Conservation (phyloP, 192 early-diverging fungal species). For the Coemansia sp. region DNA sequence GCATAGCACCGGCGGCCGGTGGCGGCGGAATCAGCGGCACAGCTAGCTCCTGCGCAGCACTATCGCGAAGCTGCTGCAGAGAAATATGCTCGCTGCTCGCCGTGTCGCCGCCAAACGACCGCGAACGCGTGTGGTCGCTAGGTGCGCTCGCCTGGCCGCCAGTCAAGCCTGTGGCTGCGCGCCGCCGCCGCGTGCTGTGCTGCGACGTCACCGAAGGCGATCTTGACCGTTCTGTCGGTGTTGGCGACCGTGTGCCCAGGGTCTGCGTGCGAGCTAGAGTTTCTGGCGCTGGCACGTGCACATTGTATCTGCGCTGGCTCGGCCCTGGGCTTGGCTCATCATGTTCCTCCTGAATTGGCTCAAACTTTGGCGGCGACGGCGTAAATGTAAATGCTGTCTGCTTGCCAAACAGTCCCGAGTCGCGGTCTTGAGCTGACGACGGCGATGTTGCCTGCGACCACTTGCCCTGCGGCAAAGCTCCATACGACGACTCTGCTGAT, state of each 20-base stretch:
- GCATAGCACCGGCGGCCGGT: slow-evolving; percentile 18
- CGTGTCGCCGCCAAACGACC: slow-evolving; percentile 42
- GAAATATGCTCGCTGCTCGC: slow-evolving; percentile 29
- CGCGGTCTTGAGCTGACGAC: slow-evolving; percentile 28
- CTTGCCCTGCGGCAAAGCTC: slow-evolving; percentile 37
- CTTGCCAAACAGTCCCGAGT: slow-evolving; percentile 50
- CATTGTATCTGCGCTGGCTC: slow-evolving; percentile 21
- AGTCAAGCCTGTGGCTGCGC: slow-evolving; percentile 24
- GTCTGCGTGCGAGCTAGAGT: slow-evolving; percentile 47
- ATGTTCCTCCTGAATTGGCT: slow-evolving; percentile 46
- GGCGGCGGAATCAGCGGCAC: slow-evolving; percentile 27
- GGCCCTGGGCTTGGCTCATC: slow-evolving; percentile 12
- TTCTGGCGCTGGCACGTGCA: slow-evolving; percentile 43
- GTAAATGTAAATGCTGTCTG: slow-evolving; percentile 32
- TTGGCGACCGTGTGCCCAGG: slow-evolving; percentile 38
- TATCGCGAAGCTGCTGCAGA: slow-evolving; percentile 32
- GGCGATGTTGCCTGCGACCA: slow-evolving; percentile 49
- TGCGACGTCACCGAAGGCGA: slow-evolving; percentile 3
- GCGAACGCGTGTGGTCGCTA: slow-evolving; percentile 26
- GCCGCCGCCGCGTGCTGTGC: slow-evolving; percentile 13
- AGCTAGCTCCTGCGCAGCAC: slow-evolving; percentile 12
- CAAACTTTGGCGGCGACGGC: slow-evolving; percentile 24
- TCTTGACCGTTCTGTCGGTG: slow-evolving; percentile 22
- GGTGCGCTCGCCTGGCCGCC: neutral
- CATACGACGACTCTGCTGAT: slow-evolving; percentile 1